These are phyloP conservation scores for Cryptococcus floricola DNA, from an alignment of 1,284 basidiomycete genomes.

Conservation along the genomic window DNA sequence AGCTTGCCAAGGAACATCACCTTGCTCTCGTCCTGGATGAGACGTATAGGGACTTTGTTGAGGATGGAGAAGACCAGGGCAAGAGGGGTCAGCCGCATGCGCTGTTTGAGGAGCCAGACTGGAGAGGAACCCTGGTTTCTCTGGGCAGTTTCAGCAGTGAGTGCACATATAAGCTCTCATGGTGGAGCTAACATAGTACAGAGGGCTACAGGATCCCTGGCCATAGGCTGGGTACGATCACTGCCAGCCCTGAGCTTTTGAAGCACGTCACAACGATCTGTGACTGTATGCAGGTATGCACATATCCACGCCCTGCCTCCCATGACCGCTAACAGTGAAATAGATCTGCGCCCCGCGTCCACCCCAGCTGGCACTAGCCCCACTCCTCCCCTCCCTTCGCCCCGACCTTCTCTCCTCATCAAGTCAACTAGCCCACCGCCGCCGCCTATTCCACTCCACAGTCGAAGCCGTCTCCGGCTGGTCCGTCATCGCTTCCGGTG, in stretches of 20 bases:
- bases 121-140: conserved; percentile 65
- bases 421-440: conserved; percentile 56
- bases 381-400: conserved; percentile 57
- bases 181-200: conserved; percentile 22
- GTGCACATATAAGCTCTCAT: conserved; percentile 6
- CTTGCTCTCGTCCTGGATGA: conserved; percentile 82
- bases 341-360: conserved; percentile 71
- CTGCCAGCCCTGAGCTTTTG: conserved; percentile 61
- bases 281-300: conserved; percentile 62
- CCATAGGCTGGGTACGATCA: conserved; percentile 72
- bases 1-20: conserved; percentile 58
- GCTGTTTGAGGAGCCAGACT: conserved; percentile 52
- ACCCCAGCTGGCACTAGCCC: conserved; percentile 63
- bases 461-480: conserved; percentile 55
- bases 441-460: conserved; percentile 56
- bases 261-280: conserved; percentile 60
- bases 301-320: conserved; percentile 4
- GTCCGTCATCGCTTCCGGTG: conserved; percentile 64
- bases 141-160: conserved; percentile 65
- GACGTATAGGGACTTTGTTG: conserved; percentile 81
- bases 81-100: conserved; percentile 35
- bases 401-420: conserved; percentile 57
- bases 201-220: conserved; percentile 83
- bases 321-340: neutral
- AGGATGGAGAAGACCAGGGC: conserved; percentile 20